Evolutionary conservation across 805 yeast genomes (phyloP), one percentile per base, ranked within the genome.

Genomic region (Ogataea nitratoaversa): DNA sequence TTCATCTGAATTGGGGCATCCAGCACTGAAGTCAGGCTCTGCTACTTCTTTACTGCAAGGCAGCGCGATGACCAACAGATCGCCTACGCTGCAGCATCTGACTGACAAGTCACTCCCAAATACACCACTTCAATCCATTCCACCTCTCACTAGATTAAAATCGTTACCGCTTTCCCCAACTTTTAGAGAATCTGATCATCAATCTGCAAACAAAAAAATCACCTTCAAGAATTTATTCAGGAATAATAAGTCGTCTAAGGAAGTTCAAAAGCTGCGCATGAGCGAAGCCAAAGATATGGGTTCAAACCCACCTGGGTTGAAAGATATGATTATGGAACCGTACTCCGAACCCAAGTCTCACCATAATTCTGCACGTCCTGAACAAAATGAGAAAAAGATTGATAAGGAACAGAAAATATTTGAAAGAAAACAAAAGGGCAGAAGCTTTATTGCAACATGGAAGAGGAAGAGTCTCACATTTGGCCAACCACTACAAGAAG

Each of bases 401-500:
- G 44, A 42, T 18, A 36, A 41, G 28, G 42, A 42, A 30, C 42
- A 42, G 16, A 30, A 48, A 41, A 16, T n/a, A 19, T 41, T 40
- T 14, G 53, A 48, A 9, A 53, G 44, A 30, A 56, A 52, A 33
- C 58, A 57, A 30, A 56, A 52, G 20, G 44, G 62, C 8, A 54
- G 43, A 37, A 57, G 63, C 37, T 42, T 61, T n/a, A 40, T 61
- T 8, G 43, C 54, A 4, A 42, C 48, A 5, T 61, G 66, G 66
- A 60, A 54, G 29, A 52, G 66, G 44, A 58, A 52, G 36, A 56
- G 62, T 29, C 32, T 56, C 8, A 36, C 52, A 0, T 40, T 43
- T 35, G 47, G 42, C 4, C 46, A 40, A 36, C 43, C 53, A 2
- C 23, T 41, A 27, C 46, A 45, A 17, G 47, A 46, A 34, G 25